Percentiles rank a stretch among this genome's conserved stretches.
phyloP scores from a whole-genome alignment of 768 basidiomycete species.

The Floccularia luteovirens region DNA sequence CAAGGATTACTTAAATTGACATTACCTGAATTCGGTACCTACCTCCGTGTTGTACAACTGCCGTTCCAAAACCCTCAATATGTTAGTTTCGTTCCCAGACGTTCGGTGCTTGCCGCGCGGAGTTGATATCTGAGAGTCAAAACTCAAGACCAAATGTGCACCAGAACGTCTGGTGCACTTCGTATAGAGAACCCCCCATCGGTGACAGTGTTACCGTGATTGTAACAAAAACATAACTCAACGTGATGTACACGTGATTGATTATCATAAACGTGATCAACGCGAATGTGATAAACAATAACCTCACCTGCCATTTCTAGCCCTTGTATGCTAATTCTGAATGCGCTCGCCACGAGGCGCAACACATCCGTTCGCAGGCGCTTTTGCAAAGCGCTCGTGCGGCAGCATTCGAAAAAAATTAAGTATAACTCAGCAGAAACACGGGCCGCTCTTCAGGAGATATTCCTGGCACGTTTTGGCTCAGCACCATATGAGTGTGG shows the following conservation, averaged over 20 bases:
- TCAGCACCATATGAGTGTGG: background rate
- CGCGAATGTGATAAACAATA: no score
- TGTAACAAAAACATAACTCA: background rate
- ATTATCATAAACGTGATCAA: no score
- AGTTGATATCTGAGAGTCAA: background rate
- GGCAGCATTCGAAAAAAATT: background rate
- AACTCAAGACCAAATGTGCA: background rate
- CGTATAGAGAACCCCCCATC: conserved; percentile 5
- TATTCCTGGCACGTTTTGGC: background rate
- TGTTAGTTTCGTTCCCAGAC: background rate
- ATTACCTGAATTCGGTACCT: no score
- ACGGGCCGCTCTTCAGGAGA: background rate
- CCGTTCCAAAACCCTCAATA: no score
- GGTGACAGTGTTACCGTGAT: background rate
- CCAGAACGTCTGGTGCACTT: conserved; percentile 6
- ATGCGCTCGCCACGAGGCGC: background rate
- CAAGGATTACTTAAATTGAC: no score
- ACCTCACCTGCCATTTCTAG: no score
- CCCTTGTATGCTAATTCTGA: no score
- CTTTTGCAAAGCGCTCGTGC: background rate
- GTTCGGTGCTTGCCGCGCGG: background rate
- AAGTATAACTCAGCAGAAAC: background rate
- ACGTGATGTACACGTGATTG: background rate
- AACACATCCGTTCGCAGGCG: background rate
- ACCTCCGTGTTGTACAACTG: no score